Percentiles rank a stretch among this genome's conserved stretches.
phyloP scores from a whole-genome alignment of 148 eudicot species.

The Gaultheria prostrata region DNA sequence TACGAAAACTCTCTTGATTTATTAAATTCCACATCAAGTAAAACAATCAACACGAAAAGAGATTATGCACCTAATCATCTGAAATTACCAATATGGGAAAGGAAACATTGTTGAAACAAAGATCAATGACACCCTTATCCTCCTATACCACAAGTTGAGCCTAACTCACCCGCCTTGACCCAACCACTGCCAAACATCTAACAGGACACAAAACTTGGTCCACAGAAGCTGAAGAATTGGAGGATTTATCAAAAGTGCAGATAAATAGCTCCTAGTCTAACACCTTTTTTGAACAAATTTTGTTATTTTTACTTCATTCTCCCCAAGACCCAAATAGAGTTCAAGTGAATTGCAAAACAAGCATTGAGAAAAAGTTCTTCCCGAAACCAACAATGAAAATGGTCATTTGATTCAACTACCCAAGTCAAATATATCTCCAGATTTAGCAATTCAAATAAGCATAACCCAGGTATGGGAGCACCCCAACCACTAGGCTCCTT shows the following conservation, averaged over 20 bases:
- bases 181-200: background rate
- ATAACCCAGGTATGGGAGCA: background rate
- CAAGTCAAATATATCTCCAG: conserved; percentile 1
- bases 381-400: background rate
- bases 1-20: background rate
- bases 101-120: background rate
- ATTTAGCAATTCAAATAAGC: background rate
- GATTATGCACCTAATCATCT: background rate
- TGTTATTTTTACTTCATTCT: background rate
- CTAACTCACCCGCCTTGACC: background rate
- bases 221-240: background rate
- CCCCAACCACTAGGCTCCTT: background rate
- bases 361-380: background rate
- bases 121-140: conserved; percentile 3
- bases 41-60: background rate
- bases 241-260: background rate
- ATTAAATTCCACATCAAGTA: background rate
- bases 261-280: background rate
- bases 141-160: background rate
- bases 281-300: background rate
- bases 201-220: background rate
- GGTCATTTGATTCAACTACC: background rate
- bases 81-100: background rate
- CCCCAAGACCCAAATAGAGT: conserved; percentile 3
- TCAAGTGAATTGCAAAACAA: background rate